A percentile compares a stretch with the other conserved stretches of the same genome.
These are phyloP conservation scores for Solanum piurae DNA, from an alignment of 257 asterid species.

Conservation along the genomic window DNA sequence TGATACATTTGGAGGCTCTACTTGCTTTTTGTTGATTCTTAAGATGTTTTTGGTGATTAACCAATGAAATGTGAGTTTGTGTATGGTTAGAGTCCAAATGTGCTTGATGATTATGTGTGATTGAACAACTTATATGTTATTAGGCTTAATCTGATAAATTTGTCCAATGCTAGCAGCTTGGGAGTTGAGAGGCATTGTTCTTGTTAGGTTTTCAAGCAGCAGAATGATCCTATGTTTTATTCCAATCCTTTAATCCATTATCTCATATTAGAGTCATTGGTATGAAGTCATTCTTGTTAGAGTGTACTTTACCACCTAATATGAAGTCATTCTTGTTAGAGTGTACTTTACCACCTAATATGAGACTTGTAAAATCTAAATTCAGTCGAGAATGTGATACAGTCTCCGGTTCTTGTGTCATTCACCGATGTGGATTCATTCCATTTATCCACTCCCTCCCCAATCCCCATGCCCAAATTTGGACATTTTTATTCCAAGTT, in stretches of 20 bases:
- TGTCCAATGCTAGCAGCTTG: not conserved
- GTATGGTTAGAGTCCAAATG: not conserved
- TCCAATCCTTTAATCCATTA: not conserved
- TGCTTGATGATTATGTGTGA: not conserved
- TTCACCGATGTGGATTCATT: not conserved
- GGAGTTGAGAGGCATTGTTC: not conserved
- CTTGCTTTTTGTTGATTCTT: not conserved
- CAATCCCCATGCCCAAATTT: not conserved
- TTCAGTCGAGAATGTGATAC: not conserved
- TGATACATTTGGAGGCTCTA: not conserved
- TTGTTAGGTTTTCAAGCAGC: not conserved
- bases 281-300: not conserved
- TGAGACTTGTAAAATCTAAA: not conserved
- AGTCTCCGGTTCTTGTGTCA: not conserved
- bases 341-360: not conserved
- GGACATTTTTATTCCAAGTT: not conserved
- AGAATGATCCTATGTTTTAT: not conserved
- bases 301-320: not conserved
- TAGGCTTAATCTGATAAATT: not conserved
- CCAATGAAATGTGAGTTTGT: not conserved
- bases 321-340: not conserved
- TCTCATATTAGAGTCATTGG: not conserved
- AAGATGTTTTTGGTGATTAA: not conserved
- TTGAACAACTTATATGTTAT: not conserved
- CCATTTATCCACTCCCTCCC: not conserved